Evolutionary conservation across 179 eudicot genomes (phyloP), one percentile per base, ranked within the genome.

Genomic region (Silene vulgaris): DNA sequence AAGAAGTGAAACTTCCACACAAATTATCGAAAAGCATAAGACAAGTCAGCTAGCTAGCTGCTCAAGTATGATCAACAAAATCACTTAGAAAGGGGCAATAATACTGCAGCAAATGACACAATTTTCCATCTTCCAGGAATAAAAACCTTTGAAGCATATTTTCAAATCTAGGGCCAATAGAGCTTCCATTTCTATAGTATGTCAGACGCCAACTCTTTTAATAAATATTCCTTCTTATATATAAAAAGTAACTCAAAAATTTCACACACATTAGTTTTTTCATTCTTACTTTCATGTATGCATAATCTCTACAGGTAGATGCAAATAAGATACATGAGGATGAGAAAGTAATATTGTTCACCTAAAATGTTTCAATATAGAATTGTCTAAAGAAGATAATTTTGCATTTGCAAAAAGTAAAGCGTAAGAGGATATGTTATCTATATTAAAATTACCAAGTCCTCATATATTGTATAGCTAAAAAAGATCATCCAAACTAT

Each of bases 1-100:
- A 76, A 57, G 57, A 48, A 69, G 61, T 48, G 50, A 56, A 12
- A 37, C 37, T 74, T 65, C 7, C 4, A 67, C 4, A 67, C 50
- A 73, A 52, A 77, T 17, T 64, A 63, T 62, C 6, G 35, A 32
- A 64, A 70, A 11, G 21, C 59, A 29, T 21, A 45, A 20, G 14
- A 69, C 32, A 6, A 30, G 32, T 23, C 28, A 17, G 57, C 74
- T 29, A 37, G 14, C 52, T 45, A 45, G 52, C 14, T 45, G 52
- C 52, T 23, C 28, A 26, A 45, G 52, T 45, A 45, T 45, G 52
- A 45, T 45, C 14, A 45, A 45, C 52, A 45, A 45, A 45, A 45
- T 45, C 52, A 45, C 52, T 45, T 45, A 45, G 52, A 1, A 40
- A 45, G 52, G 52, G 11, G 52, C 52, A 45, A 45, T 45, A 45